Base-by-base conservation (phyloP, 331 rosid genomes). In the Acacia concinna region DNA sequence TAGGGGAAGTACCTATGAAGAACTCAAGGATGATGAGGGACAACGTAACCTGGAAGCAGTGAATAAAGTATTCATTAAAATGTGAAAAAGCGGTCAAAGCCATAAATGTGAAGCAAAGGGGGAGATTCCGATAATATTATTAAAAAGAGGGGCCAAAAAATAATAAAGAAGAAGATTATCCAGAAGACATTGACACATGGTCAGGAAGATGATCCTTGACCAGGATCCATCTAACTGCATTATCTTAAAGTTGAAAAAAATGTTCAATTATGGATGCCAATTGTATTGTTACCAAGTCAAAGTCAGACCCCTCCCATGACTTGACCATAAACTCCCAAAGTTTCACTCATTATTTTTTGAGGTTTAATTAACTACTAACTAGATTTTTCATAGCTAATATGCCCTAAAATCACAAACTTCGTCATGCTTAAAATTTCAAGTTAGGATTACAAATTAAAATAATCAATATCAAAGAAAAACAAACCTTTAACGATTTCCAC, bases 161-260 rank as follows among this genome's bases (percentile, higher is more conserved):
- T 0, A 23, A 23, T 41, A 64, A 47, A 66, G 32, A 17, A 8
- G 15, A 43, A 5, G 28, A 44, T 65, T 32, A 72, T 32, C 25
- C 51, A 21, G 23, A 70, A 43, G 66, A 10, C 64, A 52, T 69
- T 41, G 76, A 80, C 64, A 38, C 23, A 4, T 57, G 71, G 80
- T 80, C 85, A 79, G 78, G 37, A 73, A 44, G 65, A 57, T 74
- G 73, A 38, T 40, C 1, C 82, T 79, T 81, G 86, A 85, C 87
- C 82, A 34, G 6, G 41, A 38, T 38, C 11, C 8, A 59, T 59
- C 66, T n/a, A 65, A 71, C 46, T 15, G 71, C 35, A 54, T 32
- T 13, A 68, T 40, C 34, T 21, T 20, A 3, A 20, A 51, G 59
- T 17, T 30, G 23, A 74, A 60, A 59, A 27, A 59, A 28, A 60